A percentile compares a stretch with the other conserved stretches of the same genome.
Evolutionary conservation across 2,329 filamentous ascomycete genomes (phyloP).

Genomic region (Aulographum hederae): DNA sequence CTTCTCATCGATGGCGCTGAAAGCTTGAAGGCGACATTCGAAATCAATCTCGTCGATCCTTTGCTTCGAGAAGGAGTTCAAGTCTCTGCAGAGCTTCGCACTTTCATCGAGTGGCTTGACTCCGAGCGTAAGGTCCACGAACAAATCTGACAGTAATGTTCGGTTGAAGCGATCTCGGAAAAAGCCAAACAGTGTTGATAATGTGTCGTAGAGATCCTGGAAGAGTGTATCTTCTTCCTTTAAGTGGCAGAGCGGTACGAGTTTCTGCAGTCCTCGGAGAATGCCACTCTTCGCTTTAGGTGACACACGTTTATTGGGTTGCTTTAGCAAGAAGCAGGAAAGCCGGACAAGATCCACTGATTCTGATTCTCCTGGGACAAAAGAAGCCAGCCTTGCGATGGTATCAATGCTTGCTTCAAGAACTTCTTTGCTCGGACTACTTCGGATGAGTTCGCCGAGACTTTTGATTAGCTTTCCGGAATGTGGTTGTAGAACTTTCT

Average conservation of each 20-base stretch:
- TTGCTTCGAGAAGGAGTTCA: slow-evolving; percentile 60
- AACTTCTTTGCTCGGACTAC: slow-evolving; percentile 49
- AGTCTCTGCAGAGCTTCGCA: slow-evolving; percentile 51
- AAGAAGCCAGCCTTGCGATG: slow-evolving; percentile 48
- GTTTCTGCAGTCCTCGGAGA: slow-evolving; percentile 27
- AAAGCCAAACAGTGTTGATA: slow-evolving; percentile 73
- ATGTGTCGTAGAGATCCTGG: slow-evolving; percentile 17
- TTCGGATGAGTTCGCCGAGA: slow-evolving; percentile 34
- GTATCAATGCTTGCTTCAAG: slow-evolving; percentile 64
- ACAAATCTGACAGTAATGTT: slow-evolving; percentile 51
- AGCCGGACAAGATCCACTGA: no score
- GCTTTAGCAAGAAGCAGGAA: slow-evolving; percentile 57
- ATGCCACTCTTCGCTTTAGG: slow-evolving; percentile 70
- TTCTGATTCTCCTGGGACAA: no score
- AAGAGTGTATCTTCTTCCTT: not conserved
- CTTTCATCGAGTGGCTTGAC: slow-evolving; percentile 42
- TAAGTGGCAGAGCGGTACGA: no score
- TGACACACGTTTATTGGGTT: slow-evolving; percentile 68
- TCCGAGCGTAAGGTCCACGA: slow-evolving; percentile 50
- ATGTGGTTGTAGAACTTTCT: no score
- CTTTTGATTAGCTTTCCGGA: slow-evolving; percentile 44
- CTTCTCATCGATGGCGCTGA: slow-evolving; percentile 46
- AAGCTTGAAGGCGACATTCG: slow-evolving; percentile 61
- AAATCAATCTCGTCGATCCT: slow-evolving; percentile 79
- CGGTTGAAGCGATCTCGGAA: slow-evolving; percentile 71